Evolutionary conservation across 306 rosid species (phyloP), one percentile per base, ranked within the genome.

Genomic region (Acacia acuminata): DNA sequence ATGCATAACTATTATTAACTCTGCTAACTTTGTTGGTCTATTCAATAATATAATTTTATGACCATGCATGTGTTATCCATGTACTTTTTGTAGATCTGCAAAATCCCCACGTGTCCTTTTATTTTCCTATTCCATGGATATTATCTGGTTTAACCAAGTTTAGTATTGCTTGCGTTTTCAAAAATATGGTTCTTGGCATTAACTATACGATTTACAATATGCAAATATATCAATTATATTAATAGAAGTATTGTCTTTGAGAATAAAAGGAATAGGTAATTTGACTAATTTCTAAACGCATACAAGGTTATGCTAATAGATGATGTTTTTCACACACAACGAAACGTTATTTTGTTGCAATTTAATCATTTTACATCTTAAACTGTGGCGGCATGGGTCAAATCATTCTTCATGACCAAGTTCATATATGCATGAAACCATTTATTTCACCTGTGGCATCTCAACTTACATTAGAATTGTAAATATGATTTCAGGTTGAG

Each of bases 401-500:
- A 68, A 19, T 15, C n/a, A 30, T 43, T 43, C 17, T 58, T 48
- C 67, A 50, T 48, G 45, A 65, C 45, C 7, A 22, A 51, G 61
- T 43, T 43, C 27, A 50, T 76, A 70, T 55, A 61, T 82, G 50
- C 34, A 25, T 43, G 73, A 47, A 56, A 47, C 63, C 16, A 27
- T 65, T 53, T 65, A 50, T 42, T 74, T 53, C 67, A 10, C 36
- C 45, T 58, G 60, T 65, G 20, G 67, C 13, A 48, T 60, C n/a
- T 79, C 63, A 60, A 24, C 48, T 76, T 73, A 25, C 71, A 55
- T 55, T n/a, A 38, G 51, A 73, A 25, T 78, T 71, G 58, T 78
- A 76, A 5, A 75, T 30, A 6, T 71, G 13, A 72, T 75, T 78
- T 78, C 84, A 87, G 88, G 88, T 87, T 79, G 90, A 84, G 86